Conservation (phyloP, 108 stramenopile genomes). For the Stephanodiscus triporus region DNA sequence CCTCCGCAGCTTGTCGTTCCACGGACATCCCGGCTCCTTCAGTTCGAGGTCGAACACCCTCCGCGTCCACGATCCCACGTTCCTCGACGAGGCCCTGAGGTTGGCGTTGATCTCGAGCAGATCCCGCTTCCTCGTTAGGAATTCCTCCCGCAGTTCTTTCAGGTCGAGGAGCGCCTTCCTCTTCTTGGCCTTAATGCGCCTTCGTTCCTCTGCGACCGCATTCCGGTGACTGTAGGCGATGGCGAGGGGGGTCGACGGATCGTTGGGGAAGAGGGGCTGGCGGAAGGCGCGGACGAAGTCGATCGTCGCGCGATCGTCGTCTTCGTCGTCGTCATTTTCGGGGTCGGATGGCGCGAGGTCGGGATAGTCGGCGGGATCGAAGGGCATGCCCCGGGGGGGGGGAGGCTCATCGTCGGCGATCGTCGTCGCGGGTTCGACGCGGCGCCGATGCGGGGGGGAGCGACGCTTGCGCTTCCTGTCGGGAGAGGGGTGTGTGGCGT, state of each 20-base stretch:
- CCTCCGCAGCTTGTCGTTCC: constrained; percentile 34
- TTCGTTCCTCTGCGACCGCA: constrained; percentile 14
- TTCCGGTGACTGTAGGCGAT: constrained; percentile 28
- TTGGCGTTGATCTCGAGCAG: constrained; percentile 13
- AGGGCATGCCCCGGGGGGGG: background rate
- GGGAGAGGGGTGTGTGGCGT: no score
- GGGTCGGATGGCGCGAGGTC: background rate
- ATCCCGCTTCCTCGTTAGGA: constrained; percentile 26
- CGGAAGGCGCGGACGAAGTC: constrained; percentile 18
- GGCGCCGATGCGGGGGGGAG: no score
- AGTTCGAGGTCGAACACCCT: constrained; percentile 47
- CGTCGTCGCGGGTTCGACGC: no score
- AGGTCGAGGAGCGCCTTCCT: constrained; percentile 1
- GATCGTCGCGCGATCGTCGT: background rate
- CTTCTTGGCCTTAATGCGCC: constrained; percentile 13
- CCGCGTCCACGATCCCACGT: constrained; percentile 36
- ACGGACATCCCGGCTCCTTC: constrained; percentile 24
- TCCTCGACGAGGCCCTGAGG: constrained; percentile 26
- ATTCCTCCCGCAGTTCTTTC: constrained; percentile 15
- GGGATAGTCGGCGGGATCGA: constrained; percentile 5
- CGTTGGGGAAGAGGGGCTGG: constrained; percentile 27
- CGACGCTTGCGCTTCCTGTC: no score
- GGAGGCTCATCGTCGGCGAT: no score
- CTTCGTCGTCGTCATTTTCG: background rate
- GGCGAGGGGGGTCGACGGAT: constrained; percentile 22